phyloP scores from a whole-genome alignment of 176 grass and related monocot genomes.

The Miscanthus lutarioriparius region DNA sequence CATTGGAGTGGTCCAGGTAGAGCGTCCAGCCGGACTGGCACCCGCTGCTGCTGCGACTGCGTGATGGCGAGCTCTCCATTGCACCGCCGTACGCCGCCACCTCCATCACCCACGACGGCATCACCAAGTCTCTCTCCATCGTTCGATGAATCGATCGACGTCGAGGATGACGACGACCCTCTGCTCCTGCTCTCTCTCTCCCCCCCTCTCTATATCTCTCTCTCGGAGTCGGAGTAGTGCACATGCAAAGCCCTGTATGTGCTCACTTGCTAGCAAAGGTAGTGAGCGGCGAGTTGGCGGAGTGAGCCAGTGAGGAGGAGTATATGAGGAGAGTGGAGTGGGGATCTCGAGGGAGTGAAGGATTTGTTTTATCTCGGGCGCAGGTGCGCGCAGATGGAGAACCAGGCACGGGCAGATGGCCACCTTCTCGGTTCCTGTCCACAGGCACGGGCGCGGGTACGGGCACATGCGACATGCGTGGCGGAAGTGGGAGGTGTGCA shows the following conservation, averaged over 20 bases:
- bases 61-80: conserved; percentile 35
- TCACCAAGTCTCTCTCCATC: neutral
- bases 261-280: neutral
- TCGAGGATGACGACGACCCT: too few relatives aligned
- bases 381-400: conserved; percentile 11
- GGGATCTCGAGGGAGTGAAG: conserved; percentile 38
- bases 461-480: neutral
- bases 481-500: conserved; percentile 5
- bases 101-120: neutral
- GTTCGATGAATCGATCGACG: neutral
- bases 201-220: too few relatives aligned
- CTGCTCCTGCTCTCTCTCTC: too few relatives aligned
- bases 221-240: neutral
- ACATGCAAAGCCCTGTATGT: neutral
- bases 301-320: neutral
- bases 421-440: conserved; percentile 20
- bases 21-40: conserved; percentile 90
- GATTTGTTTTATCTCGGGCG: conserved; percentile 30
- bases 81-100: neutral
- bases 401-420: neutral
- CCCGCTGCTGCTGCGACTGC: conserved; percentile 59
- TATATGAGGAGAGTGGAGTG: conserved; percentile 38
- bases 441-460: conserved; percentile 4
- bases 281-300: neutral
- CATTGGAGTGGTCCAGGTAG: conserved; percentile 67